Evolutionary conservation across 2,329 filamentous ascomycete species (phyloP).

Genomic region (Aspergillus sp.): DNA sequence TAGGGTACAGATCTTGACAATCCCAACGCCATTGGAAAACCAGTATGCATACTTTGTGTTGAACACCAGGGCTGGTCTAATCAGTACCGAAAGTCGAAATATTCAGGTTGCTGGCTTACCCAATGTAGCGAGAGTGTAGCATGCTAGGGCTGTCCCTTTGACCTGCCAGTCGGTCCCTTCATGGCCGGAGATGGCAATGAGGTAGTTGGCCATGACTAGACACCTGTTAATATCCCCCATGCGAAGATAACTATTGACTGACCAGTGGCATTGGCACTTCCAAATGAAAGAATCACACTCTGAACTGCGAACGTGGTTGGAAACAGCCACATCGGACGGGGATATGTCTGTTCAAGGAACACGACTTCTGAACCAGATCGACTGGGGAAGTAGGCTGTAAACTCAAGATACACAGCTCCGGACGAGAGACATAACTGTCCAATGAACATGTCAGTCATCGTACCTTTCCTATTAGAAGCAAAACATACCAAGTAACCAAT

Average conservation of each 20-base stretch:
- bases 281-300: conserved; percentile 63
- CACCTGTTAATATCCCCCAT: background rate
- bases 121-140: conserved; percentile 59
- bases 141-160: conserved; percentile 65
- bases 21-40: conserved; percentile 57
- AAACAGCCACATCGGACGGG: conserved; percentile 63
- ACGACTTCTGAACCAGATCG: conserved; percentile 66
- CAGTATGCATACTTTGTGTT: conserved; percentile 60
- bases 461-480: background rate
- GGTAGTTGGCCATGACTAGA: conserved; percentile 59
- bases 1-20: conserved; percentile 61
- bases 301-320: conserved; percentile 65
- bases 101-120: conserved; percentile 36
- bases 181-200: conserved; percentile 57
- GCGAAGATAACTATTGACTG: background rate
- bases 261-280: conserved; percentile 61
- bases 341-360: conserved; percentile 68
- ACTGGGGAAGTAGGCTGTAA: conserved; percentile 65
- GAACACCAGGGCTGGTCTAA: conserved; percentile 43
- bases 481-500: conserved; percentile 60
- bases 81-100: background rate
- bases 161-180: conserved; percentile 59
- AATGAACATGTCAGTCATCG: conserved; percentile 50
- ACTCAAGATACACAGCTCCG: conserved; percentile 59
- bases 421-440: background rate